Conservation (phyloP, 305 asterid genomes). For the Fraxinus sp. region DNA sequence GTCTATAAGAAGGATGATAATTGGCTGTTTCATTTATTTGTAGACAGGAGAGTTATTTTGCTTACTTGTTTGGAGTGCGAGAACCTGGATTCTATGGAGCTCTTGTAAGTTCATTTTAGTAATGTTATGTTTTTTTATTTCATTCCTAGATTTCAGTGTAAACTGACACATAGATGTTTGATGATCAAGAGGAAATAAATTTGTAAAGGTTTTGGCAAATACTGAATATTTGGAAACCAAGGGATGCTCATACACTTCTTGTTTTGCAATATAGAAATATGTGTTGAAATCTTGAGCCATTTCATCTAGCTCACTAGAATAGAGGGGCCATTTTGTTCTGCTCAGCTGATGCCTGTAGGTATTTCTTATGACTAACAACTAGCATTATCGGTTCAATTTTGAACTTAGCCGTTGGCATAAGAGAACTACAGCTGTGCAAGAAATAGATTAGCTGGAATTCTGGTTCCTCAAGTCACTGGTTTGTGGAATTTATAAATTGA, state of each 20-base stretch:
- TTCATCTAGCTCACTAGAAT: conserved; percentile 10
- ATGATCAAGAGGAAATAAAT: conserved; percentile 8
- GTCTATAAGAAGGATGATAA: conserved; percentile 5
- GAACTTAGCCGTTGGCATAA: background rate
- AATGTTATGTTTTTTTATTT: conserved; percentile 9
- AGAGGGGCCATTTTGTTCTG: background rate
- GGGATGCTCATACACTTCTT: background rate
- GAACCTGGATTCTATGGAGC: conserved; percentile 96
- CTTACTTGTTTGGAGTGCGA: conserved; percentile 94
- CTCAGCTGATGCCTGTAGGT: conserved; percentile 8
- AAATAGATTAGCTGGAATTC: conserved; percentile 5
- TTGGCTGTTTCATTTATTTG: conserved; percentile 24
- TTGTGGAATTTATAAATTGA: background rate
- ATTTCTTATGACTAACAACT: background rate
- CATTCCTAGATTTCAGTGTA: conserved; percentile 7
- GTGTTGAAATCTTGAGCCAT: background rate
- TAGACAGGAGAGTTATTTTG: conserved; percentile 97
- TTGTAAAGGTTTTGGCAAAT: conserved; percentile 1
- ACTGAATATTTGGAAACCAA: conserved; percentile 15
- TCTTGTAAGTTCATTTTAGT: conserved; percentile 59
- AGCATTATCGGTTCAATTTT: background rate
- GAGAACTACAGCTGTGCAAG: conserved; percentile 11
- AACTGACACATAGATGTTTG: background rate
- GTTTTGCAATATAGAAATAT: background rate
- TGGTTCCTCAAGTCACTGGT: conserved; percentile 11